Evolutionary conservation across 2,329 filamentous ascomycete genomes (phyloP).

Genomic region (Paecilomyces niveus): DNA sequence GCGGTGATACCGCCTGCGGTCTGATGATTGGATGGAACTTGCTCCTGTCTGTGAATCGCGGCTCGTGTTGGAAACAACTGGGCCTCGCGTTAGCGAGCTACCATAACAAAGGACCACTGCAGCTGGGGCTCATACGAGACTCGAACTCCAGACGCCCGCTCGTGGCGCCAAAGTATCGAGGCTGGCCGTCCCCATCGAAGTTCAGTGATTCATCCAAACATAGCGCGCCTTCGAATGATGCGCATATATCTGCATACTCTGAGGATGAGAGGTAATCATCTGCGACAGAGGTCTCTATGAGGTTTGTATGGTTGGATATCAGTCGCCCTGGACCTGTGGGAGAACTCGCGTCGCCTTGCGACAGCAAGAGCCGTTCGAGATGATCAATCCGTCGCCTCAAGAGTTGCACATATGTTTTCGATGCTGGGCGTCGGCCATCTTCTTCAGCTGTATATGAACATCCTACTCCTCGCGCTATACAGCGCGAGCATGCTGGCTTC

Average conservation of each 20-base stretch:
- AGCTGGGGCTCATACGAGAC: constrained; percentile 1
- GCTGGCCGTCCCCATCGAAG: constrained; percentile 28
- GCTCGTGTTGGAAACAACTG: neutral
- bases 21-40: constrained; percentile 2
- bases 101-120: neutral
- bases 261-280: constrained; percentile 3
- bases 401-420: constrained; percentile 29
- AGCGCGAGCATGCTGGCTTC: constrained; percentile 26
- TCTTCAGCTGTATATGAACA: constrained; percentile 25
- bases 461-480: constrained; percentile 18
- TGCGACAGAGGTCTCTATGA: constrained; percentile 16
- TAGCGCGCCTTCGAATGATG: constrained; percentile 23
- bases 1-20: neutral
- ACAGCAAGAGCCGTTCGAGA: constrained; percentile 22
- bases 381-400: constrained; percentile 24
- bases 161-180: constrained; percentile 29
- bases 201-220: constrained; percentile 30
- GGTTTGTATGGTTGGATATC: constrained; percentile 14
- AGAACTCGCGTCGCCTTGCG: constrained; percentile 8
- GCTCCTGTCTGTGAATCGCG: neutral
- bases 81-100: neutral
- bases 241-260: constrained; percentile 12
- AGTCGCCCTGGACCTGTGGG: neutral
- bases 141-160: constrained; percentile 30
- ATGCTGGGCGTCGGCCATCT: constrained; percentile 27